Base-by-base conservation (phyloP, 257 asterid species). In the Przewalskia tangutica region DNA sequence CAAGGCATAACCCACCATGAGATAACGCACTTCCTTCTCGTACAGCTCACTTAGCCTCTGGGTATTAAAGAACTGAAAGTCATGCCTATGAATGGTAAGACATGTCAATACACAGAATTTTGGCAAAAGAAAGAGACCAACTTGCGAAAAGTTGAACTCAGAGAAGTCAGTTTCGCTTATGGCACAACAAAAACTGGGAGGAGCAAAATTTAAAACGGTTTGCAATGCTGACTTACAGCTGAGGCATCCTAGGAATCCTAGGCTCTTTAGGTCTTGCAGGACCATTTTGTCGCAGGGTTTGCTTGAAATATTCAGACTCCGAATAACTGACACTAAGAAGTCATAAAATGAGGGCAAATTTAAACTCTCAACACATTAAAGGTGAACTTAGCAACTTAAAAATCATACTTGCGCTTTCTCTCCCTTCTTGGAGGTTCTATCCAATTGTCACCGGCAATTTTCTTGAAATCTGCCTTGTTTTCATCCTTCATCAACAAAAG, bases 181-280 rank as follows among this genome's bases (percentile, higher is more conserved):
- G 79, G 79, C 46, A 66, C 54, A 32, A 66, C 56, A 16, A 59
- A 80, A 70, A 65, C 42, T 56, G 5, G 44, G 55, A 18, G 53
- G 73, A 44, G 18, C 7, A 50, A 20, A 34, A 17, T 11, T 27
- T 14, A 89, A 83, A 68, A 83, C 55, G 18, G 79, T 20, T 46
- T 50, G 62, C 80, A 75, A 27, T 50, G 55, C 17, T 14, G 42
- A 75, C 93, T 87, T 88, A 96, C 99, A 96, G 82, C 91, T 94
- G 99, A 20, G 99, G 99, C 99, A 96, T 96, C 83, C 99, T 97
- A 80, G 99, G 99, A 85, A 96, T 96, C 83, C 99, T 91, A 82
- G 98, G 98, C 89, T 96, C 99, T 86, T 93, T 96, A 42, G 99
- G 92, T 84, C 88, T 92, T 18, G 95, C 92, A 76, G 99, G 98